phyloP scores from a whole-genome alignment of 164 flowering plant species.

The Chimonanthus salicifolius region DNA sequence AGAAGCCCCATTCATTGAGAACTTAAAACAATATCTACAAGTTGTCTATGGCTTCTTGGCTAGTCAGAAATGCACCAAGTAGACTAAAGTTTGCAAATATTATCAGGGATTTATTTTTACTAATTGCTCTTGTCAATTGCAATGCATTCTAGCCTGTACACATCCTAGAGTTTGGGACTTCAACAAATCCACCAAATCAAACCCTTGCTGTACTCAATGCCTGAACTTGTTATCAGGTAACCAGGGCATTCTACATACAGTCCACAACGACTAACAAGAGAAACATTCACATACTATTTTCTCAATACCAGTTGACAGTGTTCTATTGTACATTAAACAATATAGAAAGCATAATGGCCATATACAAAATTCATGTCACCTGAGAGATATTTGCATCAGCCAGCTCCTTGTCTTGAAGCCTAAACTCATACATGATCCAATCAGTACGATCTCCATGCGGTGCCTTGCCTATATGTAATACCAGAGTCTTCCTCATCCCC shows the following conservation, averaged over 20 bases:
- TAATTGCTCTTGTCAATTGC: no score
- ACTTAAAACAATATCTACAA: no score
- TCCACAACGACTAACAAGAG: background rate
- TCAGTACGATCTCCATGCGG: constrained; percentile 65
- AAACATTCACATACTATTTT: no score
- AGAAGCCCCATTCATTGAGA: no score
- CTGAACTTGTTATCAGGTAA: background rate
- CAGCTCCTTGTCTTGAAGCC: constrained; percentile 50
- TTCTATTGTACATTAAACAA: background rate
- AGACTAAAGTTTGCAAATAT: no score
- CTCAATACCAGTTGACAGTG: no score
- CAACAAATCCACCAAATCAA: background rate
- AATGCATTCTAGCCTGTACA: no score
- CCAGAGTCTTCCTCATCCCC: constrained; percentile 65
- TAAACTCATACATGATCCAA: constrained; percentile 92
- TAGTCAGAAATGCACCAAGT: no score
- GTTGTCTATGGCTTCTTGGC: no score
- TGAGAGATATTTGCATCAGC: constrained; percentile 37
- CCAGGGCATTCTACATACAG: background rate
- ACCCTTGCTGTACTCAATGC: background rate
- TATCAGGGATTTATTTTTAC: no score
- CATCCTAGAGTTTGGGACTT: no score
- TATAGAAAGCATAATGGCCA: background rate
- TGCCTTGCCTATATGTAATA: constrained; percentile 63
- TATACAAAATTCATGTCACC: constrained; percentile 28